A percentile compares a stretch with the other conserved stretches of the same genome.
These are phyloP conservation scores for Garcia nutans DNA, from an alignment of 345 rosid species.

Conservation along the genomic window DNA sequence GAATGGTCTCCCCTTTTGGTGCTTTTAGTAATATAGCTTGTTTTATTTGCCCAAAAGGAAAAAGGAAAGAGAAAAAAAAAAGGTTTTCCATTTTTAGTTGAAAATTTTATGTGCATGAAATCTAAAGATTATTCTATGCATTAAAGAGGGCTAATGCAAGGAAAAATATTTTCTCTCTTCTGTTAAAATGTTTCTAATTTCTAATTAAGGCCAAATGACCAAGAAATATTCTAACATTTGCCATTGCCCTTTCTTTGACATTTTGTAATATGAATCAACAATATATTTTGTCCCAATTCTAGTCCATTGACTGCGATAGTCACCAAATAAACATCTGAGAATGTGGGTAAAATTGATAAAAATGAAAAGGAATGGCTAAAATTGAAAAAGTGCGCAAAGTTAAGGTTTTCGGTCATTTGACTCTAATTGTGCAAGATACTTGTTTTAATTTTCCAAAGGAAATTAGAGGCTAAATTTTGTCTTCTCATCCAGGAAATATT, in stretches of 20 bases:
- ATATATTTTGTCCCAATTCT: background rate
- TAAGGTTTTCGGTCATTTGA: background rate
- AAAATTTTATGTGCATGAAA: background rate
- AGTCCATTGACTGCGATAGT: background rate
- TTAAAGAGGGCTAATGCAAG: background rate
- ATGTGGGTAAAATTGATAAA: background rate
- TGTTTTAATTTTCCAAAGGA: constrained; percentile 23
- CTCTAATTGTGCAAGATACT: background rate
- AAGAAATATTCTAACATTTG: background rate
- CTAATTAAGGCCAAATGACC: no score
- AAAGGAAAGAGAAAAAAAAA: background rate
- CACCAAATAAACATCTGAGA: background rate
- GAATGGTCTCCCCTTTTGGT: background rate
- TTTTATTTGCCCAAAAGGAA: no score
- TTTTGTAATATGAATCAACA: no score
- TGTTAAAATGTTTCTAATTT: background rate
- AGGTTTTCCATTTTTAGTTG: no score
- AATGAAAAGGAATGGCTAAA: background rate
- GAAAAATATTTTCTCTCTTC: background rate
- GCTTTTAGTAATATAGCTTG: background rate
- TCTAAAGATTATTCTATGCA: background rate
- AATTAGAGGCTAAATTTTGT: constrained; percentile 28
- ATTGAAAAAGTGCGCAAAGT: background rate
- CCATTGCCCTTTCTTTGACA: background rate
- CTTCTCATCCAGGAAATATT: constrained; percentile 53